Conservation (phyloP, 75 land plant genomes). For the Cryptomeria japonica region DNA sequence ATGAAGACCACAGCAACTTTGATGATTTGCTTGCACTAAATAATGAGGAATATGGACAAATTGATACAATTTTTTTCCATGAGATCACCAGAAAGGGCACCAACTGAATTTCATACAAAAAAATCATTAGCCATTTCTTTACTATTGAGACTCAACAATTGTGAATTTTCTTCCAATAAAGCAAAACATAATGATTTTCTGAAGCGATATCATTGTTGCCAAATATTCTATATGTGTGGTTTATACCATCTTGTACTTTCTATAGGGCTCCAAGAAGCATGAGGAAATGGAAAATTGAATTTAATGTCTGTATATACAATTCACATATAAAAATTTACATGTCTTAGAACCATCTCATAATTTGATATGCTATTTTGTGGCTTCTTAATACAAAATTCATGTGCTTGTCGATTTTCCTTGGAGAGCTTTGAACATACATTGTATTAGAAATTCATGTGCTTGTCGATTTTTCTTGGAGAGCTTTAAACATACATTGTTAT, state of each 20-base stretch:
- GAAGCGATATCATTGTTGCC: neutral
- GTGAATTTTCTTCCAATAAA: neutral
- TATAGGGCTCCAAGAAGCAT: neutral
- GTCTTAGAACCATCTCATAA: neutral
- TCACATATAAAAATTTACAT: neutral
- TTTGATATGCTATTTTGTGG: neutral
- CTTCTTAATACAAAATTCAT: neutral
- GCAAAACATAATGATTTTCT: neutral
- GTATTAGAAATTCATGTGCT: neutral
- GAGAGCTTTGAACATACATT: neutral
- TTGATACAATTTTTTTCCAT: neutral
- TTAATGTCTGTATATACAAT: neutral
- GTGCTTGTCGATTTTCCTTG: neutral
- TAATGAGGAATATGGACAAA: neutral
- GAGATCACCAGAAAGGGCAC: constrained; percentile 10
- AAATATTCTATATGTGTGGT: neutral
- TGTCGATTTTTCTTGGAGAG: too few relatives aligned
- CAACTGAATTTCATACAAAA: neutral
- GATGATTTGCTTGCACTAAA: neutral
- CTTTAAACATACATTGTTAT: too few relatives aligned
- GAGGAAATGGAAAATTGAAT: neutral
- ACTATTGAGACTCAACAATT: neutral
- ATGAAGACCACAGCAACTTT: neutral
- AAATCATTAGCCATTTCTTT: neutral
- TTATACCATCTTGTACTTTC: neutral